A percentile compares a stretch with the other conserved stretches of the same genome.
Conservation (phyloP, 1,284 basidiomycete species). For the Cutaneotrichosporon spelunceum region DNA sequence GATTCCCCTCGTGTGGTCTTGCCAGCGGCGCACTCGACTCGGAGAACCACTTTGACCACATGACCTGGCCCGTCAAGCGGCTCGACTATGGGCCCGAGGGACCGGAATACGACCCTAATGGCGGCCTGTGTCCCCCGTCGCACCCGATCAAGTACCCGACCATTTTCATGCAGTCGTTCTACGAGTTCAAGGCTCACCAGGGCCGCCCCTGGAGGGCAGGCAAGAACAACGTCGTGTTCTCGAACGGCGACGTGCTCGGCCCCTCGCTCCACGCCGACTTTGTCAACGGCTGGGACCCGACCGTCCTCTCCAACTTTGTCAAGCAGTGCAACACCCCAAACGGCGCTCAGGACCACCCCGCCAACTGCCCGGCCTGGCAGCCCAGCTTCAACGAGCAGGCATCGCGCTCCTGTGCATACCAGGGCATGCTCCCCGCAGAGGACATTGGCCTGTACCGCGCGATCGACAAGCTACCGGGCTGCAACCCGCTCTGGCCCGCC, state of each 20-base stretch:
- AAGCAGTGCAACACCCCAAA: constrained; percentile 11
- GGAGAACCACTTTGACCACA: constrained; percentile 46
- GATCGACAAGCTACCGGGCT: constrained; percentile 18
- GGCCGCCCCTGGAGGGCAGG: constrained; percentile 16
- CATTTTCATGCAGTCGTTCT: constrained; percentile 37
- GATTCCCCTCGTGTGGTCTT: constrained; percentile 45
- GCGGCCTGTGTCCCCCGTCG: constrained; percentile 13
- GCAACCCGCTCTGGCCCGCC: constrained; percentile 17
- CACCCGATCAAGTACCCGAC: constrained; percentile 43
- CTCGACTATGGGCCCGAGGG: constrained; percentile 12
- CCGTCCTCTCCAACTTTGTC: constrained; percentile 1
- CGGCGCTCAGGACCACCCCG: background rate
- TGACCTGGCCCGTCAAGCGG: constrained; percentile 36
- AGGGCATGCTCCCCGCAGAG: constrained; percentile 19
- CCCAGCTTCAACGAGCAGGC: constrained; percentile 2
- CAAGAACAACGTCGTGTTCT: constrained; percentile 33
- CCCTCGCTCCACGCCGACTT: constrained; percentile 43
- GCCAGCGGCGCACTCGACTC: constrained; percentile 36
- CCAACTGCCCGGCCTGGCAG: constrained; percentile 1
- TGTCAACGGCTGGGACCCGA: constrained; percentile 29
- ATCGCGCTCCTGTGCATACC: constrained; percentile 7
- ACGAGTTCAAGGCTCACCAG: background rate
- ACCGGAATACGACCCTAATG: background rate
- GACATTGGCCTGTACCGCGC: constrained; percentile 16
- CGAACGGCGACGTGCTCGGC: constrained; percentile 44